Evolutionary conservation across 768 basidiomycete species (phyloP).

Genomic region (Boletus tomentosulus): DNA sequence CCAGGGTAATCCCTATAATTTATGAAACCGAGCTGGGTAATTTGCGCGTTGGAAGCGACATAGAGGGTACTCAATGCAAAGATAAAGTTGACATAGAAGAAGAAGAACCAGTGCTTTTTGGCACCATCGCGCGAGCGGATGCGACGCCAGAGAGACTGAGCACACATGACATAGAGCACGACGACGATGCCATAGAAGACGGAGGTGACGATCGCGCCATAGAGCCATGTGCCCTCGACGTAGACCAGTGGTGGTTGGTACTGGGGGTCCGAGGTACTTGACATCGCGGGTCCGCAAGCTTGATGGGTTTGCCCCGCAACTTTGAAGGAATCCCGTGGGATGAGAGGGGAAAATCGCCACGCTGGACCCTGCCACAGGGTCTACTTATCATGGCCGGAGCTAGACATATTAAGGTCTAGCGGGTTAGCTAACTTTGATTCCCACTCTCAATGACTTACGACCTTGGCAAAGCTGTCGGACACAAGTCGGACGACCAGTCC

Average conservation of each 20-base stretch:
- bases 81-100: slow-evolving; percentile 27
- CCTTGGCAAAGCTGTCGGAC: slow-evolving; percentile 65
- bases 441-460: slow-evolving; percentile 45
- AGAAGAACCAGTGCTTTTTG: slow-evolving; percentile 26
- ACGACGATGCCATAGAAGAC: slow-evolving; percentile 28
- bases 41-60: slow-evolving; percentile 17
- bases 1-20: slow-evolving; percentile 31
- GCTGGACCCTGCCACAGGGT: not conserved
- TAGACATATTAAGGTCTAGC: not conserved
- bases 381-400: not conserved
- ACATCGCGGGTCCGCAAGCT: slow-evolving; percentile 11
- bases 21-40: slow-evolving; percentile 30
- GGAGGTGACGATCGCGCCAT: slow-evolving; percentile 27
- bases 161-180: slow-evolving; percentile 24
- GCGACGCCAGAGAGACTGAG: slow-evolving; percentile 24
- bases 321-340: no score
- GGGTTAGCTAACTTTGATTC: not conserved
- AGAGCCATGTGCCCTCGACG: slow-evolving; percentile 28
- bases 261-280: slow-evolving; percentile 5
- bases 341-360: no score
- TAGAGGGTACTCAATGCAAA: slow-evolving; percentile 30
- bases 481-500: slow-evolving; percentile 45
- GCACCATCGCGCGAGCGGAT: slow-evolving; percentile 9
- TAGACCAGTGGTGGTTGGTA: slow-evolving; percentile 13
- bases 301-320: no score